A percentile compares a stretch with the other conserved stretches of the same genome.
These are phyloP conservation scores for Paraphaeosphaeria sporulosa DNA, from an alignment of 2,329 filamentous ascomycete species.

Conservation along the genomic window DNA sequence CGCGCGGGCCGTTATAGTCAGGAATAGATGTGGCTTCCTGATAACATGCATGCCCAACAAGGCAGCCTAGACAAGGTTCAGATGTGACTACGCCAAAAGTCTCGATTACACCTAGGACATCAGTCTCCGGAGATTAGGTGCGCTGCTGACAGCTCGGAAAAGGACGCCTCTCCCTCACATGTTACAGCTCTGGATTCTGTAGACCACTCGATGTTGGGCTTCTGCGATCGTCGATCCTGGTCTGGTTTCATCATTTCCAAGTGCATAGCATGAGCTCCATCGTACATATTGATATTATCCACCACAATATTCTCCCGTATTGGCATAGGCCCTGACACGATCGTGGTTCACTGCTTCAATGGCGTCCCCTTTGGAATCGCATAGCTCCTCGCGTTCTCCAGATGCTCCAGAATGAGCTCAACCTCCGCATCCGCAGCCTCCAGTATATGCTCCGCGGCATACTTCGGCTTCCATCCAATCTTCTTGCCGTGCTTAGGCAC, in stretches of 20 bases:
- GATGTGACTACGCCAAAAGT: not conserved
- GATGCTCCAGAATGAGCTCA: slow-evolving; percentile 49
- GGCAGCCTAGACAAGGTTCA: not conserved
- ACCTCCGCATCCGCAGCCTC: slow-evolving; percentile 58
- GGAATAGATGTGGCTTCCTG: not conserved
- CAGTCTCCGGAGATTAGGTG: too few species aligned
- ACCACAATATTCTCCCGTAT: too few species aligned
- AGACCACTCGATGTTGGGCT: too few species aligned
- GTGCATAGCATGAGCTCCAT: not conserved
- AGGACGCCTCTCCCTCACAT: too few species aligned
- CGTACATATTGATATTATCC: not conserved
- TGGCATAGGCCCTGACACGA: too few species aligned
- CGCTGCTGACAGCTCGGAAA: too few species aligned
- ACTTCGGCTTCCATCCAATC: slow-evolving; percentile 58
- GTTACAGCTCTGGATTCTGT: too few species aligned
- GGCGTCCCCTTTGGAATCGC: slow-evolving; percentile 4
- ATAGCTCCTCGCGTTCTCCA: slow-evolving; percentile 9
- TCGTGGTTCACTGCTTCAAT: not conserved
- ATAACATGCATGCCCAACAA: not conserved
- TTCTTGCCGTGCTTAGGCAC: slow-evolving; percentile 51
- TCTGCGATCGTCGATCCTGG: too few species aligned
- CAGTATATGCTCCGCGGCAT: slow-evolving; percentile 55
- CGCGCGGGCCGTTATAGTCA: not conserved
- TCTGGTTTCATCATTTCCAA: too few species aligned
- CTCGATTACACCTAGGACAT: not conserved